Evolutionary conservation across 257 asterid genomes (phyloP).

Genomic region (Jacaranda mimosifolia): DNA sequence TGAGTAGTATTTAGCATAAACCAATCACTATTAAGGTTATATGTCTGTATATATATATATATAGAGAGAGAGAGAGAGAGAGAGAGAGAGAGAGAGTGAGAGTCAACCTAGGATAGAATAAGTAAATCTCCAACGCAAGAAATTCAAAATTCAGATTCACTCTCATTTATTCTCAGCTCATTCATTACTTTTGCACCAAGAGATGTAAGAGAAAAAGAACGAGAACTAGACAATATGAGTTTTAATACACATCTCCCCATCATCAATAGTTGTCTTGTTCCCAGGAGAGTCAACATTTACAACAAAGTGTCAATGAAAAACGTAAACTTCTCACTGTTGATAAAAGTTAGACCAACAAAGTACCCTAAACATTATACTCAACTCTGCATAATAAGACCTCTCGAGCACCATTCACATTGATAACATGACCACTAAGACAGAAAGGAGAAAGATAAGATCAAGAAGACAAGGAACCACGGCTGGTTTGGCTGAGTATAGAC

Average conservation of each 20-base stretch:
- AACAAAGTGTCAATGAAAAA: constrained; percentile 34
- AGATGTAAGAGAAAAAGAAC: background rate
- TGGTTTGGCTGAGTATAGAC: constrained; percentile 58
- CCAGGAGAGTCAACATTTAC: constrained; percentile 38
- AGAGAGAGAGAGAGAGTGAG: too few relatives aligned
- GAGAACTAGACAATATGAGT: background rate
- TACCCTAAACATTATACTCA: constrained; percentile 24
- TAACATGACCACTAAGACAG: constrained; percentile 20
- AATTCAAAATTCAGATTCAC: background rate
- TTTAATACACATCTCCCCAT: constrained; percentile 30
- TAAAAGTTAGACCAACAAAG: constrained; percentile 37
- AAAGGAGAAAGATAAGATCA: constrained; percentile 31
- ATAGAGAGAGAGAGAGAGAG: too few relatives aligned
- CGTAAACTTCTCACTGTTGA: background rate
- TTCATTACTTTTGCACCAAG: background rate
- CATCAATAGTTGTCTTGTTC: constrained; percentile 31
- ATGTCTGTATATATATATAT: background rate
- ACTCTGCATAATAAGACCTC: constrained; percentile 51
- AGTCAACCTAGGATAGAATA: background rate
- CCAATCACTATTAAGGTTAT: background rate
- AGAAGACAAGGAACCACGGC: constrained; percentile 51
- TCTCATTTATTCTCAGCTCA: background rate
- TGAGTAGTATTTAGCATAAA: too few relatives aligned
- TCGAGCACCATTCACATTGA: constrained; percentile 48
- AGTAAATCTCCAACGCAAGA: background rate